Evolutionary conservation across 208 protist species (phyloP).

Genomic region (Leishmania guyanensis): DNA sequence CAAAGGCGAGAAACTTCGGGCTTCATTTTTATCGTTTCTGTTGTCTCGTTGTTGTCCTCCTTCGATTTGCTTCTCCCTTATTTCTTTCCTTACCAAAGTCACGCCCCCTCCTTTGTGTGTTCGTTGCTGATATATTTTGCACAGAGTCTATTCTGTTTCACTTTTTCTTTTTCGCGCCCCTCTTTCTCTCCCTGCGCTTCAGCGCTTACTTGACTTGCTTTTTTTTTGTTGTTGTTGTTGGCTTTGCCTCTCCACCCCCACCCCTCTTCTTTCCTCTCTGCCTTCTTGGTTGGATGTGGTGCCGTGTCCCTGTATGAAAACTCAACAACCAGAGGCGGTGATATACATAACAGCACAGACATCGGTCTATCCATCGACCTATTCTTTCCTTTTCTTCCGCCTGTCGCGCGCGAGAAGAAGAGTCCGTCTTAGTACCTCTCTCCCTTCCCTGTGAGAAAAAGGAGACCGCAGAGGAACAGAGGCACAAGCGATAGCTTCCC

Average conservation of each 20-base stretch:
- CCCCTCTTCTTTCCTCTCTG: conserved; percentile 7
- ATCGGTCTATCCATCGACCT: neutral
- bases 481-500: no score
- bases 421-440: no score
- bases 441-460: no score
- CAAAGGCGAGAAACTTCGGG: neutral
- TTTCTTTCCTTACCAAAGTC: neutral
- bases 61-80: conserved; percentile 3
- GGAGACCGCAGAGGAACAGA: no score
- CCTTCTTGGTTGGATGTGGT: neutral
- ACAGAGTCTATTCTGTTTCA: neutral
- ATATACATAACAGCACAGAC: neutral
- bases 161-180: neutral
- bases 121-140: conserved; percentile 13
- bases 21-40: neutral
- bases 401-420: no score
- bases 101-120: neutral
- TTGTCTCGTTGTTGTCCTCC: neutral
- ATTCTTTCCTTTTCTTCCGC: no score
- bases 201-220: neutral
- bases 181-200: neutral
- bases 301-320: neutral
- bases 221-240: neutral
- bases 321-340: neutral
- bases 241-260: neutral